Percentiles rank a stretch among this genome's conserved stretches.
Evolutionary conservation across 1,284 basidiomycete genomes (phyloP).

Genomic region (Neonothopanus nambi): DNA sequence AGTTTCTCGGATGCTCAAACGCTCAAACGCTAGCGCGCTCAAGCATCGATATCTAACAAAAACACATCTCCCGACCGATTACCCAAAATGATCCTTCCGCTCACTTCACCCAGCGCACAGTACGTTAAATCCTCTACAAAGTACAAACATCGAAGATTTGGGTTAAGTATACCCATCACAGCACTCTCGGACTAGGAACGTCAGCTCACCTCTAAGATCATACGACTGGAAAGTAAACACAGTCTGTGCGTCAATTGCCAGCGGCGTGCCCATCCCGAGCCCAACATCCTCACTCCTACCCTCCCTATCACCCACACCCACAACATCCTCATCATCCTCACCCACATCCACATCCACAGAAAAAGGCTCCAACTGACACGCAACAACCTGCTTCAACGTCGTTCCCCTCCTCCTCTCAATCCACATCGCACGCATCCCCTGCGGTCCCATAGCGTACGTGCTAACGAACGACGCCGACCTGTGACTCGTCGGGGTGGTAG

Average conservation of each 20-base stretch:
- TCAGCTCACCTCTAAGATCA: too few relatives aligned
- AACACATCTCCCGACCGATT: constrained; percentile 44
- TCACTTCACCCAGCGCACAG: constrained; percentile 49
- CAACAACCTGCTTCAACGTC: constrained; percentile 38
- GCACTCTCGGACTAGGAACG: too few relatives aligned
- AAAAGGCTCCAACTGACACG: constrained; percentile 27
- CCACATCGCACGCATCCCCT: constrained; percentile 51
- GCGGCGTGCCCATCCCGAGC: constrained; percentile 16
- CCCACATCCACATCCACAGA: too few relatives aligned
- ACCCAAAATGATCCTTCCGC: constrained; percentile 43
- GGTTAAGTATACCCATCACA: too few relatives aligned
- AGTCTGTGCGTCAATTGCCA: constrained; percentile 34
- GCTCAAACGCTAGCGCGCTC: too few relatives aligned
- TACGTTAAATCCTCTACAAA: constrained; percentile 46
- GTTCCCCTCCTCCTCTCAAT: constrained; percentile 44
- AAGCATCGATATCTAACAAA: constrained; percentile 24
- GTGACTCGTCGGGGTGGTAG: constrained; percentile 10
- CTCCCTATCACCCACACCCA: constrained; percentile 10
- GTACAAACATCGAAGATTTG: too few relatives aligned
- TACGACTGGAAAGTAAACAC: constrained; percentile 44
- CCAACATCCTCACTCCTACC: constrained; percentile 16
- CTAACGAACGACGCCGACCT: constrained; percentile 38
- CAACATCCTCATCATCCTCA: background rate
- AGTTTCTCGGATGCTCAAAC: too few relatives aligned
- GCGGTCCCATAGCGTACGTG: constrained; percentile 42